phyloP scores from a whole-genome alignment of 768 basidiomycete species.

The Mrakia hoshinonis region DNA sequence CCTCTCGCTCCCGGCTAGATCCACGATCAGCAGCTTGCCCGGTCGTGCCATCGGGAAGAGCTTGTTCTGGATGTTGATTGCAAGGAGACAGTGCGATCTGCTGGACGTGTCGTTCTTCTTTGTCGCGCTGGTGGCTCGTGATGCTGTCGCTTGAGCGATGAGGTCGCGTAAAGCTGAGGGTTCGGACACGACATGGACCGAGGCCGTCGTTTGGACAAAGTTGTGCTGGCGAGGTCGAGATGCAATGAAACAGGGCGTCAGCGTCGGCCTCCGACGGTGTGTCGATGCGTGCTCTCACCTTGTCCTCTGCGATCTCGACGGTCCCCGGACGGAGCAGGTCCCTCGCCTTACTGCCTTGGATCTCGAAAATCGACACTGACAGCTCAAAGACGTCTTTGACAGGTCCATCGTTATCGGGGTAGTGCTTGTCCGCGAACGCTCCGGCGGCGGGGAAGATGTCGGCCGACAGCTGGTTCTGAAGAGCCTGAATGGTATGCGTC shows the following conservation, averaged over 20 bases:
- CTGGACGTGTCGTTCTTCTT: constrained; percentile 19
- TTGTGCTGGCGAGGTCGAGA: neutral
- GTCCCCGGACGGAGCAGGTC: constrained; percentile 3
- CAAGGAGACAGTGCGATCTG: constrained; percentile 17
- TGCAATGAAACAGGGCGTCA: neutral
- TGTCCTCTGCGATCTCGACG: constrained; percentile 16
- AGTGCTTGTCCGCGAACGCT: constrained; percentile 4
- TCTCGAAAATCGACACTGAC: constrained; percentile 9
- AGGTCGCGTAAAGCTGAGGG: constrained; percentile 1
- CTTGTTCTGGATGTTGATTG: constrained; percentile 7
- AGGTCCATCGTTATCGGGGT: neutral
- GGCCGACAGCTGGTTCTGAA: neutral
- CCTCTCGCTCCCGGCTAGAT: constrained; percentile 19
- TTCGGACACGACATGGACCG: neutral
- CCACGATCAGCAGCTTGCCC: constrained; percentile 16
- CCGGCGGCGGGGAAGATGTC: neutral
- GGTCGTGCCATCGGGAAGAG: constrained; percentile 5
- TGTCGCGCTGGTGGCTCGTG: constrained; percentile 1
- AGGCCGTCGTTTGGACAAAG: constrained; percentile 2
- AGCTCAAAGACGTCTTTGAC: constrained; percentile 13
- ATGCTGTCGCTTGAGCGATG: neutral
- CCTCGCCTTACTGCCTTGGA: constrained; percentile 3
- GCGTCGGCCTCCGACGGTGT: too few relatives aligned
- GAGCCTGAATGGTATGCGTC: constrained; percentile 16
- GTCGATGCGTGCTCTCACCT: neutral